Evolutionary conservation across 140 eudicot species (phyloP), one percentile per base, ranked within the genome.

Genomic region (Bidens hawaiensis): DNA sequence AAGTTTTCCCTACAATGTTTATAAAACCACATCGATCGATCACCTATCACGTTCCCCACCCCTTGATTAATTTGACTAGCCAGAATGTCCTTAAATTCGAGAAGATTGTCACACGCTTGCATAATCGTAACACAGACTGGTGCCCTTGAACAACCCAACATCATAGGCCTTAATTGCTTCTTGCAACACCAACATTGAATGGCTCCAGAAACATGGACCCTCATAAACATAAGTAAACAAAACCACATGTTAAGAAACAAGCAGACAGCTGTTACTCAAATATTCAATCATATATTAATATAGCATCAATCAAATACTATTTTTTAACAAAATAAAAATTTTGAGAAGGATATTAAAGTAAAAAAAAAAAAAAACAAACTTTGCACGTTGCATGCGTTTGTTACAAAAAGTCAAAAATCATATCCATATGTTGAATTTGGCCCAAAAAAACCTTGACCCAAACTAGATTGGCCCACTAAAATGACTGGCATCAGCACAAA

Each of bases 91-190:
- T 14, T 53, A n/a, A n/a, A n/a, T n/a, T n/a, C 9, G 60, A 27
- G 40, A 53, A 53, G 41, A 27, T 17, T 22, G n/a, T 54, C 61
- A 26, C 61, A 54, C 28, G 61, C 30, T 27, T 54, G 23, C 21
- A 27, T 6, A 22, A 54, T 26, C 61, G 15, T 25, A 24, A 52
- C 60, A 52, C 60, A 27, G 61, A 26, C 40, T 54, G 40, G 41
- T 54, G 61, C 38, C 19, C 19, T 54, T 27, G 15, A 54, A 54
- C 61, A 54, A 27, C 61, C 61, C 61, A 54, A 54, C 61, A 54
- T 14, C 61, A 40, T 54, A 54, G 40, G 41, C 40, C 61, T 54
- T 14, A 15, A 17, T 15, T 27, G 38, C 41, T 54, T 54, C 61
- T 54, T 54, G 61, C 22, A 54, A 28, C 40, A 15, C n/a, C 5